Evolutionary conservation across 192 early-diverging fungal genomes (phyloP), one percentile per base, ranked within the genome.

Genomic region (Podila clonocystis): DNA sequence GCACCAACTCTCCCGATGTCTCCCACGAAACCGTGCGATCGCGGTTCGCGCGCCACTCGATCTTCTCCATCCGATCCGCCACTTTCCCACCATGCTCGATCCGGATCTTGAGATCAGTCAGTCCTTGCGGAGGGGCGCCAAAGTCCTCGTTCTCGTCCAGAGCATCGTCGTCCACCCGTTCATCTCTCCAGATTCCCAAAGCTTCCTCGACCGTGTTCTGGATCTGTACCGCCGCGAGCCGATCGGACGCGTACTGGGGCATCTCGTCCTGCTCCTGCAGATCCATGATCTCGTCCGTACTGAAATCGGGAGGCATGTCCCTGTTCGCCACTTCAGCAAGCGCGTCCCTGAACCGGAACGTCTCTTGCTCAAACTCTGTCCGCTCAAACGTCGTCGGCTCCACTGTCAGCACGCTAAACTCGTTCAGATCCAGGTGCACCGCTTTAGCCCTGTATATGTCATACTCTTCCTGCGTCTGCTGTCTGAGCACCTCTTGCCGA

Each of bases 11-110:
- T 4, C 29, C 22, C 5, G 34, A 13, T 9, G 28, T 36, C 26
- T 59, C 20, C 77, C 77, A 80, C 31, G 55, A 55, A 36, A 73
- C 33, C 4, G 65, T 72, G 17, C 75, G 70, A 36, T 79, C 75
- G 22, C 64, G 64, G 65, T 79, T 79, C 4, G 75, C 58, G 7
- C 77, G 38, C 77, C 77, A 80, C 9, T 66, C 52, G 5, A 49
- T 9, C 9, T 33, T n/a, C 5, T n/a, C 38, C 0, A 9, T 15
- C 9, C 20, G 20, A 4, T n/a, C 48, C 1, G 63, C 34, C 1
- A 28, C 31, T 1, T 60, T 34, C 15, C 38, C 62, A 17, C 76
- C 77, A 57, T 73, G 26, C 34, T 68, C 70, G 50, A 80, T 65
- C 38, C 31, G 66, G 26, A 68, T 52, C 11, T 59, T 29, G 3